A percentile compares a stretch with the other conserved stretches of the same genome.
Evolutionary conservation across 208 protist genomes (phyloP).

Genomic region (Polymyxa betae): DNA sequence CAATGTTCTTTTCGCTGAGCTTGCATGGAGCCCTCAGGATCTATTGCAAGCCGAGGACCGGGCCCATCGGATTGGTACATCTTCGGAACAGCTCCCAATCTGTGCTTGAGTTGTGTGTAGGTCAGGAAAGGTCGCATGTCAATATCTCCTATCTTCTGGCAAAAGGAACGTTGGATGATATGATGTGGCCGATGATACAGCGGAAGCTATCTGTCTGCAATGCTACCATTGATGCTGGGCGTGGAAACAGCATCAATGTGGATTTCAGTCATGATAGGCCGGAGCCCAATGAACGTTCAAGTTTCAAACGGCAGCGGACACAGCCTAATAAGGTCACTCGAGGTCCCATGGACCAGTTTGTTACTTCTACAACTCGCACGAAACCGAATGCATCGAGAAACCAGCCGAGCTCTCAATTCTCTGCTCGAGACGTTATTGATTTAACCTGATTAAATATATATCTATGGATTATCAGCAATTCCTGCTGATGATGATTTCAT

Average conservation of each 20-base stretch:
- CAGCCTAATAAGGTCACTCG: not conserved
- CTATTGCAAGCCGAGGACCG: constrained; percentile 66
- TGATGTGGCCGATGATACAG: constrained; percentile 42
- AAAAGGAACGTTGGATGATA: constrained; percentile 52
- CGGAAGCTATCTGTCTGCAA: constrained; percentile 24
- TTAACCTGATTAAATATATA: not conserved
- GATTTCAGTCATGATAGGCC: not conserved
- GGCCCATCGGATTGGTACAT: constrained; percentile 55
- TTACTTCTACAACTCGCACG: not conserved
- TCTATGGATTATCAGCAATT: no score
- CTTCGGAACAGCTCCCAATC: not conserved
- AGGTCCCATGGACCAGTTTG: not conserved
- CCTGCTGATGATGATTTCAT: no score
- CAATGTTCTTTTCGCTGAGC: constrained; percentile 72
- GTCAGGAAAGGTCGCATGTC: constrained; percentile 52
- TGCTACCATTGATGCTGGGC: not conserved
- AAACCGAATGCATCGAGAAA: not conserved
- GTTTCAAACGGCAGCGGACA: not conserved
- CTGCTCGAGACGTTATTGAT: not conserved
- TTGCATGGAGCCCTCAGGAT: constrained; percentile 69
- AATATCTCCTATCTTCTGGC: constrained; percentile 60
- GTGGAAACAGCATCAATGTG: not conserved
- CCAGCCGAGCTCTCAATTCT: not conserved
- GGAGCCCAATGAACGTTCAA: not conserved
- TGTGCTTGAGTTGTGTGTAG: not conserved